phyloP scores from a whole-genome alignment of 495 filamentous ascomycete species.

The Terfezia boudieri region DNA sequence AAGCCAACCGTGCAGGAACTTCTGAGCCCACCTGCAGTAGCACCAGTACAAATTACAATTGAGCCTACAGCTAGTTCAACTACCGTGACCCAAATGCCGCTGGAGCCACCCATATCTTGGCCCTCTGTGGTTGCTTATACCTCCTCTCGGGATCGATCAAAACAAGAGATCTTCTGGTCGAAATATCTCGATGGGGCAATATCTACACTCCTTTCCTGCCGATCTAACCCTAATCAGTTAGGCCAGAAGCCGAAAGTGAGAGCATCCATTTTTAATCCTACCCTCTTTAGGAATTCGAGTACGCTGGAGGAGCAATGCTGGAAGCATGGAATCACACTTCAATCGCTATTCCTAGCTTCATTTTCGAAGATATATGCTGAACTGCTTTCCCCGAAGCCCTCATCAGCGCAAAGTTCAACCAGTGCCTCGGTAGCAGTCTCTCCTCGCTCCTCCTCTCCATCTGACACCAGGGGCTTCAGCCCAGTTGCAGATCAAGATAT shows the following conservation, averaged over 20 bases:
- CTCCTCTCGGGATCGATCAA: slow-evolving; percentile 5
- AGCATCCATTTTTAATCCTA: slow-evolving; percentile 3
- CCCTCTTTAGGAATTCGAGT: not conserved
- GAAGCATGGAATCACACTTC: slow-evolving; percentile 24
- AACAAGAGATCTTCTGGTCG: slow-evolving; percentile 30
- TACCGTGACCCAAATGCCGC: not conserved
- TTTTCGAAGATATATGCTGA: slow-evolving; percentile 23
- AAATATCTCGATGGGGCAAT: slow-evolving; percentile 24
- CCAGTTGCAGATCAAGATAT: slow-evolving; percentile 19
- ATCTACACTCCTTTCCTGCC: slow-evolving; percentile 6
- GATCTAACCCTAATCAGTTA: not conserved
- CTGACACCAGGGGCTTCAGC: not conserved
- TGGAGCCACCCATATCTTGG: not conserved
- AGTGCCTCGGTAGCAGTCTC: not conserved
- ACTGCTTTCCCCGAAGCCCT: not conserved
- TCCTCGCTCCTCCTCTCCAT: not conserved
- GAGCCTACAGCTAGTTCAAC: not conserved
- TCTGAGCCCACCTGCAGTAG: not conserved
- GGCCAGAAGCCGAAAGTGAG: slow-evolving; percentile 1
- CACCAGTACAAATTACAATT: not conserved
- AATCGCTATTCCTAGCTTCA: slow-evolving; percentile 29
- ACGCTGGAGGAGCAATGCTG: slow-evolving; percentile 19
- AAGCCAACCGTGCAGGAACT: not conserved
- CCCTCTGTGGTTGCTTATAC: slow-evolving; percentile 11
- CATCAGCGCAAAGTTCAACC: not conserved